Percentiles rank a stretch among this genome's conserved stretches.
These are phyloP conservation scores for Blastocystis hominis DNA, from an alignment of 352 stramenopile genomes.

Conservation along the genomic window DNA sequence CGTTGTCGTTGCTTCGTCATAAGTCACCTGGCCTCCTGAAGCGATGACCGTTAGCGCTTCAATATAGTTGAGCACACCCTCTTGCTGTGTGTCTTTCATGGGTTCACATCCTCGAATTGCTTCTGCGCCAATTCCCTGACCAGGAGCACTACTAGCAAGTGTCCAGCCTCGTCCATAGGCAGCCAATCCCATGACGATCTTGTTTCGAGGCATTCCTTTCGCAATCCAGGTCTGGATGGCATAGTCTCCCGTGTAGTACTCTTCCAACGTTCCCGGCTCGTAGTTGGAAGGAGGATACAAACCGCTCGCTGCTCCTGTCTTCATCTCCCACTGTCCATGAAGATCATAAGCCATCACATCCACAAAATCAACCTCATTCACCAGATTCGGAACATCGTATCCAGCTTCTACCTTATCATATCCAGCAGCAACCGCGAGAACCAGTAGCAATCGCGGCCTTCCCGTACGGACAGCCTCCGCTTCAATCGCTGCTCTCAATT, in stretches of 20 bases:
- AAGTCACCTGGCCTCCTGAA: not conserved
- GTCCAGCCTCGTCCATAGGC: slow-evolving; percentile 49
- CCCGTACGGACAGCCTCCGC: slow-evolving; percentile 23
- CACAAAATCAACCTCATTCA: slow-evolving; percentile 8
- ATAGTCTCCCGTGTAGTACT: slow-evolving; percentile 54
- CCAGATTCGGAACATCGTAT: slow-evolving; percentile 14
- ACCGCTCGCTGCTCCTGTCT: slow-evolving; percentile 22
- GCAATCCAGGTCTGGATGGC: slow-evolving; percentile 44
- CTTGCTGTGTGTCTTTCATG: slow-evolving; percentile 36
- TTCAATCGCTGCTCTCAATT: slow-evolving; percentile 22
- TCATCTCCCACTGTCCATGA: slow-evolving; percentile 42
- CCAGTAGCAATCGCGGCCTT: slow-evolving; percentile 16
- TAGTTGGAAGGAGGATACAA: slow-evolving; percentile 25
- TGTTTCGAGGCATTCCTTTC: slow-evolving; percentile 26
- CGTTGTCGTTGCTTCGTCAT: slow-evolving; percentile 1
- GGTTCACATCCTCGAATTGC: slow-evolving; percentile 17
- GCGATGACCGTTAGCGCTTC: slow-evolving; percentile 8
- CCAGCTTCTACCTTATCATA: slow-evolving; percentile 44
- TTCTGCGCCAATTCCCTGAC: not conserved
- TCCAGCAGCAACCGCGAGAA: slow-evolving; percentile 10
- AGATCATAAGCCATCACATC: slow-evolving; percentile 47
- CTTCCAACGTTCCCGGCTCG: slow-evolving; percentile 5
- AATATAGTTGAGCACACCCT: slow-evolving; percentile 47
- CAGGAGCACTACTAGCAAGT: slow-evolving; percentile 1
- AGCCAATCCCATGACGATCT: slow-evolving; percentile 44